phyloP scores from a whole-genome alignment of 2,329 filamentous ascomycete species.

The Magnaporthiopsis poae region DNA sequence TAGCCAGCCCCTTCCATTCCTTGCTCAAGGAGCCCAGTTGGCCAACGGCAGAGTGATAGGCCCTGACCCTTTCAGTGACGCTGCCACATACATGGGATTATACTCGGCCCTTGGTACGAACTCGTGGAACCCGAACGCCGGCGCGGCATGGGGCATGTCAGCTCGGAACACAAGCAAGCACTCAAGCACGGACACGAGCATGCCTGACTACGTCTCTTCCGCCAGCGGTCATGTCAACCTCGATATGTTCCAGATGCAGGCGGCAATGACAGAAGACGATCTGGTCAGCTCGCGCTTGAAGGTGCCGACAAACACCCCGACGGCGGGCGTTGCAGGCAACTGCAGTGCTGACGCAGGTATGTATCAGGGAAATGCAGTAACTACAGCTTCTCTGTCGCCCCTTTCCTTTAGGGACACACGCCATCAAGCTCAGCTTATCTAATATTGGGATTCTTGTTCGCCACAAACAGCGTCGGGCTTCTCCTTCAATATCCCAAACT shows the following conservation, averaged over 20 bases:
- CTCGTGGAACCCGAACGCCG: constrained; percentile 7
- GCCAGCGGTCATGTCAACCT: constrained; percentile 12
- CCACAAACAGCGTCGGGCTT: constrained; percentile 7
- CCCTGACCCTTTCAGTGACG: constrained; percentile 20
- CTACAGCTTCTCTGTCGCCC: neutral
- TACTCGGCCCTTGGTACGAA: neutral
- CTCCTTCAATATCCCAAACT: constrained; percentile 15
- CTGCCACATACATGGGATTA: constrained; percentile 18
- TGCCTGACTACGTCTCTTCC: constrained; percentile 30
- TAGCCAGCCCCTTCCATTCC: constrained; percentile 4
- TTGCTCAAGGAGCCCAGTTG: neutral
- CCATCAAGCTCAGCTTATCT: neutral
- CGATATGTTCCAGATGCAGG: constrained; percentile 20
- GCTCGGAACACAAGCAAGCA: constrained; percentile 13
- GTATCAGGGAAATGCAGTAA: neutral
- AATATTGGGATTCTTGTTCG: neutral
- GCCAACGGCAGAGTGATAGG: constrained; percentile 13
- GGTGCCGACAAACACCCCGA: constrained; percentile 35
- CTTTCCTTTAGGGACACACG: neutral
- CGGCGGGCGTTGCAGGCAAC: constrained; percentile 13
- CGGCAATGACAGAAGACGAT: constrained; percentile 23
- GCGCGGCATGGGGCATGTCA: constrained; percentile 12
- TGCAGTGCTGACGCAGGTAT: neutral
- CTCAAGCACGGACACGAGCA: constrained; percentile 30
- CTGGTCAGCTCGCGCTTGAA: constrained; percentile 22